Conservation (phyloP, 2,329 filamentous ascomycete species). For the Neospermospora avenae region DNA sequence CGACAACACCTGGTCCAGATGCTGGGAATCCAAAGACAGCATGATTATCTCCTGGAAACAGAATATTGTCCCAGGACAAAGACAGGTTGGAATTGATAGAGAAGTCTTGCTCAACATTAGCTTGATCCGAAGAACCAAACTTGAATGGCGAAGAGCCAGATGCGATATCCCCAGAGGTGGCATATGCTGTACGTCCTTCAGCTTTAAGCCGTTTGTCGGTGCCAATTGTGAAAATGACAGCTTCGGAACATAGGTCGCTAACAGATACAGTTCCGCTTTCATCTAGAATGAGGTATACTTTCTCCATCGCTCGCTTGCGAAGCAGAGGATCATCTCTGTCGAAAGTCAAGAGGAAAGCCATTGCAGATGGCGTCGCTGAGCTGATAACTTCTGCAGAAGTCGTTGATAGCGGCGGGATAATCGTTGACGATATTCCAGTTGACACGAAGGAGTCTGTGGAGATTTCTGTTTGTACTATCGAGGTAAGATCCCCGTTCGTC, state of each 20-base stretch:
- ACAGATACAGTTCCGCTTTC: background rate
- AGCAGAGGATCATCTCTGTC: background rate
- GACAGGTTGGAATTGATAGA: background rate
- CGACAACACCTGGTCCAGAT: background rate
- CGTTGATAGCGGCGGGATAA: background rate
- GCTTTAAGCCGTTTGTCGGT: background rate
- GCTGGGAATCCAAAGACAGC: background rate
- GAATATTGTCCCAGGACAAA: background rate
- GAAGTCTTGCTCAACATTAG: background rate
- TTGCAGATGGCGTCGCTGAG: background rate
- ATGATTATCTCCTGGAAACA: background rate
- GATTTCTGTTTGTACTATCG: background rate
- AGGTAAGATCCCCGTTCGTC: background rate
- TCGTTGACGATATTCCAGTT: background rate
- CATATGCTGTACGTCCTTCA: background rate
- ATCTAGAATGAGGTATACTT: background rate
- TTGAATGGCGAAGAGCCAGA: background rate
- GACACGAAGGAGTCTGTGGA: background rate
- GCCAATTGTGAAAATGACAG: slow-evolving; percentile 2
- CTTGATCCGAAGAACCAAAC: background rate
- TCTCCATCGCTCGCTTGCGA: background rate
- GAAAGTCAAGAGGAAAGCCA: background rate
- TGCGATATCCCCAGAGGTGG: background rate
- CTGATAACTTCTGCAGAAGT: background rate
- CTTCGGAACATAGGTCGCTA: background rate